These are phyloP conservation scores for Triadica sebifera DNA, from an alignment of 345 rosid genomes.

Conservation along the genomic window DNA sequence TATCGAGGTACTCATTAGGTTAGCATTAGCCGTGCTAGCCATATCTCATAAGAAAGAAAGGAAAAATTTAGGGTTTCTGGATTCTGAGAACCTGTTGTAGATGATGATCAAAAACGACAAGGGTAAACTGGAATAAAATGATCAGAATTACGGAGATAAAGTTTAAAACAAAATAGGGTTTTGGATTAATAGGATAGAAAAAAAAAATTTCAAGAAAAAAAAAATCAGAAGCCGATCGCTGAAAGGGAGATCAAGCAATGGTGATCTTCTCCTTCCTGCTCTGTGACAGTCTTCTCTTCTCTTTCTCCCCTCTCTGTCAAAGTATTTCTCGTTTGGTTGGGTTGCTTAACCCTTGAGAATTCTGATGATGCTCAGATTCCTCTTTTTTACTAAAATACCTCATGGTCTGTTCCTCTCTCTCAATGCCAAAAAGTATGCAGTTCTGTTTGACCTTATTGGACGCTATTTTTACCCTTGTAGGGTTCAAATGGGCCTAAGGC, in stretches of 20 bases:
- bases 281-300: background rate
- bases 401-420: background rate
- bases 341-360: conserved; percentile 14
- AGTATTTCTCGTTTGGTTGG: background rate
- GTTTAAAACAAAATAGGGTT: background rate
- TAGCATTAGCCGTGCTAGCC: background rate
- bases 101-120: background rate
- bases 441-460: background rate
- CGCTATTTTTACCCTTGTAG: background rate
- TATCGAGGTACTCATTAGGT: background rate
- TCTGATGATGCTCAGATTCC: conserved; percentile 5
- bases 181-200: background rate
- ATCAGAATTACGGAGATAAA: background rate
- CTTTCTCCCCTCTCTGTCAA: background rate
- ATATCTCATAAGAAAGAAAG: background rate
- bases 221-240: background rate
- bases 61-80: background rate
- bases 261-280: background rate
- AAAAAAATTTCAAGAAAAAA: background rate
- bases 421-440: background rate
- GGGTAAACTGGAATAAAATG: conserved; percentile 9
- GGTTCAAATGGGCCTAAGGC: too few species aligned
- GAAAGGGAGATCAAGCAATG: conserved; percentile 3
- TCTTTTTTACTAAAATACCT: background rate
- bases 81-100: background rate